Base-by-base conservation (phyloP, 2,329 filamentous ascomycete species). In the Venturia aucupariae region DNA sequence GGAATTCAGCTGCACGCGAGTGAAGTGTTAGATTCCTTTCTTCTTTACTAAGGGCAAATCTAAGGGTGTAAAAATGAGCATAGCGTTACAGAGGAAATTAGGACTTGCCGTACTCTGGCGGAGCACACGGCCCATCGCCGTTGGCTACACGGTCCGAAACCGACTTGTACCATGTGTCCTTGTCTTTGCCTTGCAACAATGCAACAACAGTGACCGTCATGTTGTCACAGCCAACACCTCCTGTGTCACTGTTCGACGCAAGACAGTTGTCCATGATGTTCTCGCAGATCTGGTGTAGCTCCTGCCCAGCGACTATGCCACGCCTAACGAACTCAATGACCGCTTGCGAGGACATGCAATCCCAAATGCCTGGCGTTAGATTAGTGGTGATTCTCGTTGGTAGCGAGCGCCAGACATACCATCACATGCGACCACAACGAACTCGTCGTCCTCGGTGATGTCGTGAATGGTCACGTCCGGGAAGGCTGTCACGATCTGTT, bases 261-360 rank as follows among this genome's bases (percentile, higher is more conserved):
- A 99, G 83, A 75, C 94, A 99, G 81, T 97, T 99, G 81, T 99
- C 93, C 94, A 99, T 99, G 91, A 99, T 96, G 80, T 99, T 99
- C 79, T 99, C 94, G 77, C 93, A 97, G 72, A 99, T 97, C 75
- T 90, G 90, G 64, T 92, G 87, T 62, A 99, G 84, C 61, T 95
- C 90, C 79, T 99, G 94, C 81, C 96, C 96, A 62, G 92, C 92
- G 61, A 92, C 93, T 75, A 99, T 96, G 65, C 94, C 94, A 74
- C 94, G 89, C 75, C 94, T 86, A 68, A 97, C 94, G 74, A 99
- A 99, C 77, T 99, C 94, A 70, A 97, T 81, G 41, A 99, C 94
- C 46, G 93, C 90, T 80, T 99, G 94, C 57, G 94, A 99, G 65
- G 94, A 97, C 77, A 97, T 94, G 77, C 94, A 97, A 78, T 99